Evolutionary conservation across 75 land plant genomes (phyloP).

Genomic region (Selaginella moellendorffii): DNA sequence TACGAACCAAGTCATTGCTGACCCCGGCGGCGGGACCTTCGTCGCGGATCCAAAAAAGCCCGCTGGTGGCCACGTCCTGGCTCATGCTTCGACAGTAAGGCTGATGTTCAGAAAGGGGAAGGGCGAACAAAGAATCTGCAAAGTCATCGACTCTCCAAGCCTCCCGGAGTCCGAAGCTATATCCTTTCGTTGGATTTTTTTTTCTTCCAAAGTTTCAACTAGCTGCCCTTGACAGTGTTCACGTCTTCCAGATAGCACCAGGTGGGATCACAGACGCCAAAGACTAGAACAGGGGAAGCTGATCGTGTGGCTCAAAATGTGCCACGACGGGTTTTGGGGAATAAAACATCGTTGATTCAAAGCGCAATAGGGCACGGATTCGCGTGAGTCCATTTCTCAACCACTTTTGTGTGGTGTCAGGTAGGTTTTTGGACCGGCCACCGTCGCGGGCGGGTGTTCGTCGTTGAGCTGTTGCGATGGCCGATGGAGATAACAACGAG

Average conservation of each 20-base stretch:
- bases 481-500: not conserved
- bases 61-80: slow-evolving; percentile 93
- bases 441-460: not conserved
- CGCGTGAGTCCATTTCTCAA: too few relatives aligned
- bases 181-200: slow-evolving; percentile 90
- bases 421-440: not conserved
- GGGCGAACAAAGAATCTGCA: slow-evolving; percentile 96
- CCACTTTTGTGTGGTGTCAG: not conserved
- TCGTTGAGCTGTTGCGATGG: not conserved
- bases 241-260: slow-evolving; percentile 43
- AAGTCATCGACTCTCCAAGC: slow-evolving; percentile 86
- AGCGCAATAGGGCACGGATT: too few relatives aligned
- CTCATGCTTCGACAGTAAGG: slow-evolving; percentile 85
- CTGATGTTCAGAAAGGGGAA: slow-evolving; percentile 94
- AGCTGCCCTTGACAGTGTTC: not conserved
- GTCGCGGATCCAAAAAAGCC: slow-evolving; percentile 95
- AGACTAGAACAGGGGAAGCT: slow-evolving; percentile 35
- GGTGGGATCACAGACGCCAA: slow-evolving; percentile 89
- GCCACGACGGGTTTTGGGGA: not conserved
- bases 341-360: too few relatives aligned
- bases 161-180: slow-evolving; percentile 95
- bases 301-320: too few relatives aligned
- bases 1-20: slow-evolving; percentile 96
- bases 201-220: slow-evolving; percentile 34
- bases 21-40: slow-evolving; percentile 96